phyloP scores from a whole-genome alignment of 1,284 basidiomycete species.

The Malassezia sp. region DNA sequence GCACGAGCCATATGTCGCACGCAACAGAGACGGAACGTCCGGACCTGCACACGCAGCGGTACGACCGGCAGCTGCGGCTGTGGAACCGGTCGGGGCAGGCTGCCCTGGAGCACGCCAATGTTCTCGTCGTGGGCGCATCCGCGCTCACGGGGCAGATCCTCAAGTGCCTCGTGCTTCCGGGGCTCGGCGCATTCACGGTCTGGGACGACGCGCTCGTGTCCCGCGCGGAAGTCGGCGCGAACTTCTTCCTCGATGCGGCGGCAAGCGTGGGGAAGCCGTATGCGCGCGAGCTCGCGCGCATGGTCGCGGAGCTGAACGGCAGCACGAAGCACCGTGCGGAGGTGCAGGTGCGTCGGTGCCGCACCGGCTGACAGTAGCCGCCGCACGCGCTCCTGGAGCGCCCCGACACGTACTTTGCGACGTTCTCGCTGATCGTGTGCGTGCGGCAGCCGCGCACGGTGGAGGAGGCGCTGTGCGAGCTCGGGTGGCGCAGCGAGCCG shows the following conservation, averaged over 20 bases:
- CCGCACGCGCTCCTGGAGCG: slow-evolving; percentile 51
- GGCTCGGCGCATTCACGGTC: slow-evolving; percentile 80
- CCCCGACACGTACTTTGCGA: slow-evolving; percentile 51
- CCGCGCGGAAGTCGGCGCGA: slow-evolving; percentile 74
- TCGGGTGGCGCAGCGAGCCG: slow-evolving; percentile 25
- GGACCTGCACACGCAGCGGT: slow-evolving; percentile 34
- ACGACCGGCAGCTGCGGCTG: slow-evolving; percentile 54
- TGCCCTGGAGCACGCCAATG: slow-evolving; percentile 72
- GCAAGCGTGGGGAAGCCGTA: slow-evolving; percentile 66
- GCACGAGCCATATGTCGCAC: not conserved
- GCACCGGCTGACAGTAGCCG: not conserved
- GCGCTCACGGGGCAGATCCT: slow-evolving; percentile 73
- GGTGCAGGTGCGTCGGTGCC: slow-evolving; percentile 49
- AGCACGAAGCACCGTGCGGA: slow-evolving; percentile 65
- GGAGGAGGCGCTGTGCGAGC: slow-evolving; percentile 24
- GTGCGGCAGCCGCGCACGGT: slow-evolving; percentile 49
- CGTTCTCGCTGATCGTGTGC: slow-evolving; percentile 69
- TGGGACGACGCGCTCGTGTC: slow-evolving; percentile 59
- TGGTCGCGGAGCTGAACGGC: slow-evolving; percentile 76
- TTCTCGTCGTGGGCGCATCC: slow-evolving; percentile 68
- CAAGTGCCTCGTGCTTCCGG: slow-evolving; percentile 90
- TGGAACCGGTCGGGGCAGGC: slow-evolving; percentile 89
- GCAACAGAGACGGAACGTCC: slow-evolving; percentile 3
- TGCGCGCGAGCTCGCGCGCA: slow-evolving; percentile 65
- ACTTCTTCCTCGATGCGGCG: slow-evolving; percentile 74